Percentiles rank a stretch among this genome's conserved stretches.
These are phyloP conservation scores for Globomyces sp. DNA, from an alignment of 371 early-diverging fungal genomes.

Conservation along the genomic window DNA sequence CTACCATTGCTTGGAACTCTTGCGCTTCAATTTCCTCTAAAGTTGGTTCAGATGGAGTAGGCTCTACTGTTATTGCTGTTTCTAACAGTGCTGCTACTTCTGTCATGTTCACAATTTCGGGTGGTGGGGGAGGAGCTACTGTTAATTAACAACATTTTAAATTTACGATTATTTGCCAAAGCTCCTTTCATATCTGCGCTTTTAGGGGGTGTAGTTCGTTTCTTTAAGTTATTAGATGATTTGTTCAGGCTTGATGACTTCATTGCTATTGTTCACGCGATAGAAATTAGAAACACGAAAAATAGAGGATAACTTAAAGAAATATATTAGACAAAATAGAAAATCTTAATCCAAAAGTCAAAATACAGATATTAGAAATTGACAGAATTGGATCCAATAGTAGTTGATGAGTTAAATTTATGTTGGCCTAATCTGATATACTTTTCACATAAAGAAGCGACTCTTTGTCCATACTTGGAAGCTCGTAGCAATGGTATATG, in stretches of 20 bases:
- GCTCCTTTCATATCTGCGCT: no score
- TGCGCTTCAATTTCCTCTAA: slow-evolving; percentile 6
- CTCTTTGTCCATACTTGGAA: slow-evolving; percentile 76
- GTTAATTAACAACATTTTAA: no score
- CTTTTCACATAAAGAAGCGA: slow-evolving; percentile 73
- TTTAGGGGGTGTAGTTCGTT: no score
- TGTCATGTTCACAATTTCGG: no score
- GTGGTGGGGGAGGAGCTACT: no score
- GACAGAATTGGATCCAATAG: not conserved
- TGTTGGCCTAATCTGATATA: slow-evolving; percentile 29
- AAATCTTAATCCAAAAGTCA: not conserved
- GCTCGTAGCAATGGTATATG: slow-evolving; percentile 71
- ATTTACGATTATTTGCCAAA: no score
- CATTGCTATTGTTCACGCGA: not conserved
- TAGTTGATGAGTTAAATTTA: slow-evolving; percentile 11
- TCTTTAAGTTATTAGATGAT: no score
- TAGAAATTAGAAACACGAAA: not conserved
- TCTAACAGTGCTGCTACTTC: no score
- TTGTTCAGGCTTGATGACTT: not conserved
- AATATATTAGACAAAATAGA: not conserved
- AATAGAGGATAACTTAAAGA: slow-evolving; percentile 1
- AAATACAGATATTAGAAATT: no score
- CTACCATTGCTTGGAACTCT: slow-evolving; percentile 10
- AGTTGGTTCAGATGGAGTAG: not conserved
- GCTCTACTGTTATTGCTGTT: no score